Base-by-base conservation (phyloP, 257 asterid genomes). In the Handroanthus guayacan region DNA sequence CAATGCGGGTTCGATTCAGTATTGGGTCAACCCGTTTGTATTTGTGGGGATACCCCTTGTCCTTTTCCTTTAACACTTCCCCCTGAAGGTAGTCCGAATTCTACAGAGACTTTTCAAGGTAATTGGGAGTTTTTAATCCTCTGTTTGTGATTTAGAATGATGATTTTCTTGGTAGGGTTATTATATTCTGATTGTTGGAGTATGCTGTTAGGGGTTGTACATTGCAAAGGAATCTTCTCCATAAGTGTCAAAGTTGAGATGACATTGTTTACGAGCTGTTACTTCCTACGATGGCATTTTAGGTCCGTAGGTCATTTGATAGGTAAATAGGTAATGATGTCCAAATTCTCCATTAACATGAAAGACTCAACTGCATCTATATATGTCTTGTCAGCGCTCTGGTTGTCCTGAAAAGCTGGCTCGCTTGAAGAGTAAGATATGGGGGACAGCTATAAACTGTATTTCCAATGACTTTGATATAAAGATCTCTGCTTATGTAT, bases 1-100 rank as follows among this genome's bases (percentile, higher is more conserved):
- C 76, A 82, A 48, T 89, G 96, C 50, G 96, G 93, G 81, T 89
- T 82, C 67, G 87, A 77, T 68, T 68, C 85, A 20, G 78, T 18
- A 5, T 58, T 62, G 79, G 71, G 67, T 58, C 82, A 76, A 41
- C 80, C 80, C 39, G 45, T 83, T 79, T 89, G 97, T 79, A 75
- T 87, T 81, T 90, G 95, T 78, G 91, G 77, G 41, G 85, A 83
- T 78, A 51, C 57, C 41, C 84, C 68, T 54, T 87, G 94, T 43
- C 68, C 86, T 31, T 75, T 81, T 75, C 45, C 39, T 69, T 38
- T 64, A 39, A 38, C 75, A 14, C 76, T 85, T 62, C 77, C 85
- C 34, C 81, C 88, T 3, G 79, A 65, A 18, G 66, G 56, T 20
- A 65, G 79, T 79, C 51, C 75, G 3, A 76, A 34, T 61, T 70